Conservation (phyloP, 1,284 basidiomycete genomes). For the Tetrapyrgos nigripes region DNA sequence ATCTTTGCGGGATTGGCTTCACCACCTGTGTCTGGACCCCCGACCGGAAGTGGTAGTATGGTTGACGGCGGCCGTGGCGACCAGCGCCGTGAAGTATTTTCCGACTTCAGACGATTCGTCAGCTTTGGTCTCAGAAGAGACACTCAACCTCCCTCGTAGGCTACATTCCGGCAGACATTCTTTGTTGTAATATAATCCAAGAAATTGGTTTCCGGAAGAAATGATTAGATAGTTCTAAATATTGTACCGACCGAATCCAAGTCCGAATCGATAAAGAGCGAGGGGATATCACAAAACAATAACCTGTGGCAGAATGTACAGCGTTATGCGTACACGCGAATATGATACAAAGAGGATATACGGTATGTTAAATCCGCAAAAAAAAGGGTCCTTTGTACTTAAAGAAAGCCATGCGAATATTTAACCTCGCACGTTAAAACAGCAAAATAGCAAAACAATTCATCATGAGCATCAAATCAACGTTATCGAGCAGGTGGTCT, state of each 20-base stretch:
- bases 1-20: conserved; percentile 65
- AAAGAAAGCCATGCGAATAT: too few species aligned
- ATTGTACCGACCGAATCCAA: not conserved
- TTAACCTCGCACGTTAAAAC: not conserved
- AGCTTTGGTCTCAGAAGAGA: conserved; percentile 84
- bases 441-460: not conserved
- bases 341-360: too few species aligned
- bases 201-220: too few species aligned
- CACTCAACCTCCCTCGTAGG: conserved; percentile 48
- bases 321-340: not conserved
- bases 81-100: conserved; percentile 79
- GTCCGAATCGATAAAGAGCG: not conserved
- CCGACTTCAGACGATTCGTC: conserved; percentile 84
- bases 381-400: too few species aligned
- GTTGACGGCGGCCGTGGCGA: conserved; percentile 48
- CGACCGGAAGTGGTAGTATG: conserved; percentile 55
- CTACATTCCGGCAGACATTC: too few species aligned
- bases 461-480: not conserved
- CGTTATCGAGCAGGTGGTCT: not conserved
- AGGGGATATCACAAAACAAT: not conserved
- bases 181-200: too few species aligned
- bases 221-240: too few species aligned
- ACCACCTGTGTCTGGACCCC: conserved; percentile 60
- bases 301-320: not conserved
- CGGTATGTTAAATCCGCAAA: too few species aligned